Base-by-base conservation (phyloP, 768 basidiomycete genomes). In the Panaeolus cyanescens region DNA sequence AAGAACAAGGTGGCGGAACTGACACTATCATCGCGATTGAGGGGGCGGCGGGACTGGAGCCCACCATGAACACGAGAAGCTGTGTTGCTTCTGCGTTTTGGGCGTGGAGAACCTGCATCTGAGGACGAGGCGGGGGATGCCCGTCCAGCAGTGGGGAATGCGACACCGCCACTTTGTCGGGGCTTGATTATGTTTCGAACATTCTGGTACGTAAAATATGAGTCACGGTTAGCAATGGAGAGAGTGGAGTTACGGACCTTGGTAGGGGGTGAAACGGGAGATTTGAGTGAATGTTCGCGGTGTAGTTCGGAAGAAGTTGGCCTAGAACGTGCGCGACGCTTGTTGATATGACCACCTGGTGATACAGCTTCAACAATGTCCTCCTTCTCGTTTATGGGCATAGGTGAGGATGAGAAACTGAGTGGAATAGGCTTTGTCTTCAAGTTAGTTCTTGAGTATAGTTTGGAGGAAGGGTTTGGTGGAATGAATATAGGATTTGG, bases 341-440 rank as follows among this genome's bases (percentile, higher is more conserved):
- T 92, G 36, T 80, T 83, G 59, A 93, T 77, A 72, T 91, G 91
- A 0, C 90, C 91, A 12, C 89, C 89, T 2, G 91, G 91, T 0
- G 90, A 92, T 60, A 92, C 79, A 1, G 85, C 86, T 63, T 87
- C 89, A 2, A 79, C 85, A 31, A 89, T 85, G 68, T 90, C 88
- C 62, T 85, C 83, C 54, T 77, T 75, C 22, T 73, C 68, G 56
- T 76, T 85, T 1, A 75, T 79, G 7, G 65, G 42, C 54, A 62
- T 67, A 6, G 62, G 59, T 25, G 57, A n/a, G n/a, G n/a, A n/a
- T n/a, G n/a, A n/a, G n/a, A n/a, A n/a, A 55, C 15, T 63, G 61
- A 56, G 61, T 60, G 53, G 65, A 55, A 60, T 72, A 70, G 54
- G 62, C 61, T 56, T 68, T 69, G n/a, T 62, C 40, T 61, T 67